Conservation (phyloP, 768 basidiomycete genomes). For the Xerocomellus amylosporus region DNA sequence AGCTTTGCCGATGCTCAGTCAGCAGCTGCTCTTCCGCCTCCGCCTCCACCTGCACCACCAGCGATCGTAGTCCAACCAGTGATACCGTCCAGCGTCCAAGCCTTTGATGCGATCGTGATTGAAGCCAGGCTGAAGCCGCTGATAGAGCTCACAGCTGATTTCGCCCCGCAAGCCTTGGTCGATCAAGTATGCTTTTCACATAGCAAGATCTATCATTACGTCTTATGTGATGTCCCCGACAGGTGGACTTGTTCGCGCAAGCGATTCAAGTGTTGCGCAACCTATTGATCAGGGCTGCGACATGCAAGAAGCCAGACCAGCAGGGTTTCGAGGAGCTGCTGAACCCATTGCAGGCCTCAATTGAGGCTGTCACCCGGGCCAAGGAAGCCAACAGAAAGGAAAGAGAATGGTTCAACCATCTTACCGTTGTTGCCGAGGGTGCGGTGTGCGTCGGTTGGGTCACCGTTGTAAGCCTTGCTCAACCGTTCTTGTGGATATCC, state of each 20-base stretch:
- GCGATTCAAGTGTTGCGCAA: slow-evolving; percentile 67
- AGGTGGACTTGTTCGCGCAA: slow-evolving; percentile 70
- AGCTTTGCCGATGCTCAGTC: slow-evolving; percentile 25
- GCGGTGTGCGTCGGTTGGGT: slow-evolving; percentile 87
- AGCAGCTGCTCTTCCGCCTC: slow-evolving; percentile 29
- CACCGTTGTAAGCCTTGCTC: slow-evolving; percentile 60
- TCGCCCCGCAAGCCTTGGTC: slow-evolving; percentile 66
- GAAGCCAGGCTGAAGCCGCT: slow-evolving; percentile 74
- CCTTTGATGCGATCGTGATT: slow-evolving; percentile 72
- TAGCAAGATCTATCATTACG: background rate
- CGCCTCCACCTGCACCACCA: slow-evolving; percentile 35
- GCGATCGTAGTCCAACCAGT: slow-evolving; percentile 39
- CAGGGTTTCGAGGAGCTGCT: slow-evolving; percentile 56
- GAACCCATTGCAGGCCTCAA: slow-evolving; percentile 62
- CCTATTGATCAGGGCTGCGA: slow-evolving; percentile 62
- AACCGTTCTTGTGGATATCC: background rate
- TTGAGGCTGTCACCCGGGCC: slow-evolving; percentile 73
- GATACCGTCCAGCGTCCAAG: slow-evolving; percentile 58
- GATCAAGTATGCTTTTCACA: slow-evolving; percentile 62
- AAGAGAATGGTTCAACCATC: slow-evolving; percentile 78
- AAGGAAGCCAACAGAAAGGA: slow-evolving; percentile 81
- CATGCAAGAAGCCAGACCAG: slow-evolving; percentile 78
- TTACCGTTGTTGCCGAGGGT: slow-evolving; percentile 80
- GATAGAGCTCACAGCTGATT: slow-evolving; percentile 62
- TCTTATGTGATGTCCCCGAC: slow-evolving; percentile 7